Evolutionary conservation across 805 yeast genomes (phyloP), one percentile per base, ranked within the genome.

Genomic region (Candida sithepensis): DNA sequence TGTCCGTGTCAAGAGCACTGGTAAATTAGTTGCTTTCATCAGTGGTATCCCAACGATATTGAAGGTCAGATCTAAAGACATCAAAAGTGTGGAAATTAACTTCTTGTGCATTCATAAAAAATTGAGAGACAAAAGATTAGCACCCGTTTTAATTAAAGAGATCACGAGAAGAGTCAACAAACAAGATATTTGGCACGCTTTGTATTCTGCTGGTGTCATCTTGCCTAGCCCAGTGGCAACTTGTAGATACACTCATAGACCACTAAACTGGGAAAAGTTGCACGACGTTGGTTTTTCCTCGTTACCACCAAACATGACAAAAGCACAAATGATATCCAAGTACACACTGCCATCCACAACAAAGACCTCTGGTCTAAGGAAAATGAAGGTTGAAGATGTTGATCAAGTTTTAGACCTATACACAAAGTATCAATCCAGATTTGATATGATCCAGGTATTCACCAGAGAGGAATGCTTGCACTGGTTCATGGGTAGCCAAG

Each of bases 91-190:
- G 21, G 98, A 94, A 63, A 89, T 94, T 70, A 94, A 94, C 68
- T 94, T 94, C 66, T 71, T 94, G 58, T 89, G 97, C 63, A 87
- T 94, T 43, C 99, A 94, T 70, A 94, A 94, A 69, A 88, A 92
- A 67, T 75, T 94, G 56, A 78, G 99, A 63, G 77, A 89, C n/a
- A 94, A 94, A 66, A 82, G 99, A 59, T 75, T 94, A 63, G 91
- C 99, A 0, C 99, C 99, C 1, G 86, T 94, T 12, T 72, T 94
- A 59, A 94, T 94, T 66, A 87, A 87, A 60, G 99, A 94, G 67
- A 85, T 94, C 55, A 94, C 98, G 3, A 78, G 99, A 63, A 77
- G 98, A 56, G 94, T 94, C 53, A 92, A 94, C 68, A 76, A 79
- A 52, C 74, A 76, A 39, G 80, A 87, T 49, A 86, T 91, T 50